A percentile compares a stretch with the other conserved stretches of the same genome.
Evolutionary conservation across 768 basidiomycete species (phyloP).

Genomic region (Lentinula boryana): DNA sequence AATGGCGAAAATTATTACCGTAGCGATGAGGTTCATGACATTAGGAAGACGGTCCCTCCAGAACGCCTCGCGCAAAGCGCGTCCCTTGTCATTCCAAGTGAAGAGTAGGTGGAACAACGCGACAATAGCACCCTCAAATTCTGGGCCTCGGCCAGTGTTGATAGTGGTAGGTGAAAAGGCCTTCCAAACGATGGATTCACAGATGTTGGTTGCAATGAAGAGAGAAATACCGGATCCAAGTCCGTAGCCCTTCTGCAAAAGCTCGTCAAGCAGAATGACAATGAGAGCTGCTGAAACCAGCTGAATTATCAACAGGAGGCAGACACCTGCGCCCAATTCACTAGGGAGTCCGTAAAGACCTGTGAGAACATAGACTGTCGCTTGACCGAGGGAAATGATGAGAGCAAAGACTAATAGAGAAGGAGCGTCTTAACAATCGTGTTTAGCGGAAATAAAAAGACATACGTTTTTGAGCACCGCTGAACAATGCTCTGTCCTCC

Average conservation of each 20-base stretch:
- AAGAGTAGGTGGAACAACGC: slow-evolving; percentile 96
- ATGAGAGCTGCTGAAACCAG: slow-evolving; percentile 91
- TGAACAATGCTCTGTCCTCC: slow-evolving; percentile 94
- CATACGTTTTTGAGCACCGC: slow-evolving; percentile 95
- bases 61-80: slow-evolving; percentile 96
- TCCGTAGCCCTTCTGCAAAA: slow-evolving; percentile 98
- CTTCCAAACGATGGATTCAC: slow-evolving; percentile 99
- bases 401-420: slow-evolving; percentile 79
- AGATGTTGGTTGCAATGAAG: slow-evolving; percentile 99
- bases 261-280: slow-evolving; percentile 97
- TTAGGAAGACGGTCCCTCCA: slow-evolving; percentile 97
- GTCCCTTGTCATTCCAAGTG: slow-evolving; percentile 97
- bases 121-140: slow-evolving; percentile 96
- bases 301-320: slow-evolving; percentile 94
- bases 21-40: slow-evolving; percentile 95
- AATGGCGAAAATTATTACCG: slow-evolving; percentile 83
- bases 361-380: slow-evolving; percentile 94
- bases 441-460: slow-evolving; percentile 11
- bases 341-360: slow-evolving; percentile 94
- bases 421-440: background rate
- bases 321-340: slow-evolving; percentile 94
- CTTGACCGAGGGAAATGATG: slow-evolving; percentile 93
- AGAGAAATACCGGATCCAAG: slow-evolving; percentile 98
- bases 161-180: slow-evolving; percentile 97
- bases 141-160: slow-evolving; percentile 96